Conservation (phyloP, 176 grass and related monocot species). For the Tillandsia fasciculata region DNA sequence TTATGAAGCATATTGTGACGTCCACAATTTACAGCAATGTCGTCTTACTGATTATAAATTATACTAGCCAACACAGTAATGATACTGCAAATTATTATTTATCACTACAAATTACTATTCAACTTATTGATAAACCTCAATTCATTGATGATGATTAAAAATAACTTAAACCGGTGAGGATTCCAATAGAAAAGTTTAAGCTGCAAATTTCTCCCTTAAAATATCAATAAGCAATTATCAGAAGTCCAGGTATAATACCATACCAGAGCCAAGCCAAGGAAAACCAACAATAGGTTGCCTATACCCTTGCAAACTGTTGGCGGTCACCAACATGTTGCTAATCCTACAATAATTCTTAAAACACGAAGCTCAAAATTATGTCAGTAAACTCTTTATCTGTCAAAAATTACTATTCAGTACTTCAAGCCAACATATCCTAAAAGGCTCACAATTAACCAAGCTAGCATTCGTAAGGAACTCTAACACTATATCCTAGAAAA, state of each 20-base stretch:
- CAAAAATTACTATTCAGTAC: too few relatives aligned
- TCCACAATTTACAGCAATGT: too few relatives aligned
- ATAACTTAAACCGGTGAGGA: background rate
- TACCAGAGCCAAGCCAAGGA: slow-evolving; percentile 23
- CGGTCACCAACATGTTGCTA: slow-evolving; percentile 13
- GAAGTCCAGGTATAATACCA: slow-evolving; percentile 5
- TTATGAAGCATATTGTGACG: too few relatives aligned
- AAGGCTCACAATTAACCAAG: too few relatives aligned
- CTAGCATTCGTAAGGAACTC: too few relatives aligned
- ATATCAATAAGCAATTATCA: slow-evolving; percentile 2
- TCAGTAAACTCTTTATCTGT: background rate
- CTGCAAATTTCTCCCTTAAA: background rate
- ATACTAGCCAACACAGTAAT: background rate
- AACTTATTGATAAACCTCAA: background rate
- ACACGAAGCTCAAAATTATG: slow-evolving; percentile 8
- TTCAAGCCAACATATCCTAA: too few relatives aligned
- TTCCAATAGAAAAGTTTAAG: background rate
- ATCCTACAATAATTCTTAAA: slow-evolving; percentile 14
- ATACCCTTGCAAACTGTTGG: slow-evolving; percentile 5
- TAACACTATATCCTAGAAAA: too few relatives aligned
- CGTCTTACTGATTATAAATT: too few relatives aligned
- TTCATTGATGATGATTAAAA: background rate
- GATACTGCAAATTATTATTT: too few relatives aligned
- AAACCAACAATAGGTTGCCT: slow-evolving; percentile 10
- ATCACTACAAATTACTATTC: background rate